Evolutionary conservation across 192 early-diverging fungal species (phyloP), one percentile per base, ranked within the genome.

Genomic region (Chytriomyces confervae): DNA sequence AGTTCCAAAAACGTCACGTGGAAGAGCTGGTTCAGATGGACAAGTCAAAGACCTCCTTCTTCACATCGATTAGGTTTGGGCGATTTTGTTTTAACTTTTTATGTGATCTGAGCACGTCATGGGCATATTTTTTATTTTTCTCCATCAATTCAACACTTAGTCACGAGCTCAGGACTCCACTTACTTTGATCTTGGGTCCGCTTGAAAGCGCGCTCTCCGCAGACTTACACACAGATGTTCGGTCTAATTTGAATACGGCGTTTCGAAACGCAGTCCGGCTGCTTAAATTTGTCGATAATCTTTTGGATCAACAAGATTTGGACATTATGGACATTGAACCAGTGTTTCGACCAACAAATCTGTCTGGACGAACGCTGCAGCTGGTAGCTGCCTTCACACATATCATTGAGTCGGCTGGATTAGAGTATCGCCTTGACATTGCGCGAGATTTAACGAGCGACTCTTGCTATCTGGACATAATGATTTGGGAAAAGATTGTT

Each of bases 401-500:
- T 44, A 86, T 86, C 20, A 81, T 86, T 23, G 83, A 80, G 68
- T 78, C 81, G 48, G 80, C 84, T 16, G 63, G 79, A 20, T 67
- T 90, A 23, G 47, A 84, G 7, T 89, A 79, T 50, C 67, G 61
- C 9, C 78, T 88, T 49, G 83, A 84, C n/a, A 83, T 80, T 48
- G 79, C 66, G 20, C 44, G 50, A 64, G 23, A 57, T 47, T 76
- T 27, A 16, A 23, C 11, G 43, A 36, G 20, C 11, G n/a, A 65
- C 27, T 11, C 13, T 16, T 65, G 63, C 5, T 65, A 65, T 29
- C 11, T 65, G 63, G 63, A 65, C 5, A 65, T 65, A 10, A 86
- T 86, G 50, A 88, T 91, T 83, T 91, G 85, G 79, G 83, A 85
- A 62, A 88, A 86, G 16, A 85, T 91, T 29, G 78, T 91, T 27